Evolutionary conservation across 768 basidiomycete species (phyloP).

Genomic region (Kwoniella europaea): DNA sequence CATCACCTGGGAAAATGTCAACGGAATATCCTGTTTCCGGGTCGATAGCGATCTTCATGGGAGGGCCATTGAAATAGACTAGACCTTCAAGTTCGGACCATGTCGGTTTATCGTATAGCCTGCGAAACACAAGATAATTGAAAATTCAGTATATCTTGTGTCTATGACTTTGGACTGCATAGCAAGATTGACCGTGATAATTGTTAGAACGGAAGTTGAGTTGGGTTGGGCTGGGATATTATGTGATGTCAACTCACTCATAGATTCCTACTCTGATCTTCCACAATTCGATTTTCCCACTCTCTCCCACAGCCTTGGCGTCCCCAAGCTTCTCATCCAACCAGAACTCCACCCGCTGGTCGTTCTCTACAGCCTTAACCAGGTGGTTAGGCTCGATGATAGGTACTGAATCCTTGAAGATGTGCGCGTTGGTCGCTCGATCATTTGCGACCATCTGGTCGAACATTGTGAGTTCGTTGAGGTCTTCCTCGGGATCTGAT

Average conservation of each 20-base stretch:
- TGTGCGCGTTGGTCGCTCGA: background rate
- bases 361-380: background rate
- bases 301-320: background rate
- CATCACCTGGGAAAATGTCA: background rate
- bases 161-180: too few relatives aligned
- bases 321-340: conserved; percentile 4
- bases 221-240: too few relatives aligned
- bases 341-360: background rate
- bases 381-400: background rate
- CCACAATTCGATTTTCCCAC: background rate
- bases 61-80: background rate
- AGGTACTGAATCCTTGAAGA: background rate
- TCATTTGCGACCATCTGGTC: background rate
- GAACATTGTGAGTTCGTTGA: background rate
- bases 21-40: background rate
- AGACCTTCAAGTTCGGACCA: background rate
- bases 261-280: conserved; percentile 1
- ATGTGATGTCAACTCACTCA: background rate
- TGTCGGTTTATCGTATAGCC: background rate
- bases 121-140: background rate
- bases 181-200: too few relatives aligned
- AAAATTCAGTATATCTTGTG: too few relatives aligned
- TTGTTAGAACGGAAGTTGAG: too few relatives aligned
- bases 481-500: background rate
- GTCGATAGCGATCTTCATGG: background rate